phyloP scores from a whole-genome alignment of 495 filamentous ascomycete species.

The Bombardia bombarda region DNA sequence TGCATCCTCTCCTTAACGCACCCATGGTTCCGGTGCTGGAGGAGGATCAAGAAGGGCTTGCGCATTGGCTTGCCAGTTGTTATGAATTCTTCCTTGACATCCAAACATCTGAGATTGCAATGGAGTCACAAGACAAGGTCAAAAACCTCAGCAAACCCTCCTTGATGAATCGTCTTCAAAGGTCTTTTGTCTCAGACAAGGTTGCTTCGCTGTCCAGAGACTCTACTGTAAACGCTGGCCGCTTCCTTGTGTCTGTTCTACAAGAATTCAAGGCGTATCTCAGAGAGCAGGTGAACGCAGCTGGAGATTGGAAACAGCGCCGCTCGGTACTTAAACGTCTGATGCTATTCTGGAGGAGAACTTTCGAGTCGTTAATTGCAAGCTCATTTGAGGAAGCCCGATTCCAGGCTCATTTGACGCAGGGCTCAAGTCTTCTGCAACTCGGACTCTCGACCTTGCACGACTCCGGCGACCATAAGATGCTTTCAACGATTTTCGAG shows the following conservation, averaged over 20 bases:
- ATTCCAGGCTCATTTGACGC: slow-evolving; percentile 45
- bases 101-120: slow-evolving; percentile 16
- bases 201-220: slow-evolving; percentile 57
- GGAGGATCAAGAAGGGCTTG: slow-evolving; percentile 17
- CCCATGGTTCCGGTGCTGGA: slow-evolving; percentile 37
- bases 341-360: slow-evolving; percentile 51
- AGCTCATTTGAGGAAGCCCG: slow-evolving; percentile 41
- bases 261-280: slow-evolving; percentile 26
- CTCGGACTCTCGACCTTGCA: slow-evolving; percentile 9
- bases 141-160: slow-evolving; percentile 44
- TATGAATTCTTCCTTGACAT: slow-evolving; percentile 47
- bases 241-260: slow-evolving; percentile 31
- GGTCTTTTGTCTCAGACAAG: slow-evolving; percentile 51
- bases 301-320: slow-evolving; percentile 25
- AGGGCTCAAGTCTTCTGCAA: slow-evolving; percentile 25
- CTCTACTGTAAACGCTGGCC: slow-evolving; percentile 43
- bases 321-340: slow-evolving; percentile 32
- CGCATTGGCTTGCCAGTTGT: slow-evolving; percentile 36
- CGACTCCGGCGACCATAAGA: slow-evolving; percentile 13
- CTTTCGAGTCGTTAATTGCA: slow-evolving; percentile 37
- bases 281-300: slow-evolving; percentile 12
- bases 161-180: slow-evolving; percentile 59
- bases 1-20: slow-evolving; percentile 61
- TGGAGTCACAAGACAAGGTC: slow-evolving; percentile 25
- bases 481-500: slow-evolving; percentile 21